phyloP scores from a whole-genome alignment of 106 monocot genomes.

The Dioscorea zingiberensis region DNA sequence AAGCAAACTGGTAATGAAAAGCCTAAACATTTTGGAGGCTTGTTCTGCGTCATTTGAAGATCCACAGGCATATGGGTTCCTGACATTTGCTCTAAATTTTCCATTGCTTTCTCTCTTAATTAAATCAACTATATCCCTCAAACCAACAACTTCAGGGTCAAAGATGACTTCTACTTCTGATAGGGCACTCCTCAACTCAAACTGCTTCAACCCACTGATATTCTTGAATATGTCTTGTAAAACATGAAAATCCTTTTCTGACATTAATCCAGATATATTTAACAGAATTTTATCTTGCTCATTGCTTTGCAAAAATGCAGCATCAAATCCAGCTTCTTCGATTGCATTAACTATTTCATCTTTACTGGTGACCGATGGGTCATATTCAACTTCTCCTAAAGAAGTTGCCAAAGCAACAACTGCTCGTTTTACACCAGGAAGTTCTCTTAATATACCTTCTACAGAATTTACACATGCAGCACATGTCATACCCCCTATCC shows the following conservation, averaged over 20 bases:
- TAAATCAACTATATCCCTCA: constrained; percentile 75
- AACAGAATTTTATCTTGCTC: constrained; percentile 75
- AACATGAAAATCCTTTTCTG: constrained; percentile 44
- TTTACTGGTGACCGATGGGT: constrained; percentile 65
- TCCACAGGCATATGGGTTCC: constrained; percentile 44
- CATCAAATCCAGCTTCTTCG: constrained; percentile 99
- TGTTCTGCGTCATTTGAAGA: constrained; percentile 58
- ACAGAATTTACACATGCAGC: constrained; percentile 96
- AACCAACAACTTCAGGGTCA: constrained; percentile 74
- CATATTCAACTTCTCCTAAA: constrained; percentile 84
- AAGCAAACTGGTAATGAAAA: constrained; percentile 73
- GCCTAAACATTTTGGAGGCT: constrained; percentile 74
- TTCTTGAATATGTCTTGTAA: constrained; percentile 54
- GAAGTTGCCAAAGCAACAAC: constrained; percentile 90
- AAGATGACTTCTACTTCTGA: constrained; percentile 72
- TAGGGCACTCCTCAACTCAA: constrained; percentile 31
- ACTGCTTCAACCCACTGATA: constrained; percentile 58
- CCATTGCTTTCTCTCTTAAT: constrained; percentile 56
- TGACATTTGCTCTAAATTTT: constrained; percentile 46
- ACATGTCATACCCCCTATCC: constrained; percentile 95
- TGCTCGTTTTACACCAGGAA: constrained; percentile 88
- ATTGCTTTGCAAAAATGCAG: constrained; percentile 70
- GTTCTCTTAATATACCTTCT: constrained; percentile 76
- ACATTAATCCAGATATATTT: constrained; percentile 33
- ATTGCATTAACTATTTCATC: constrained; percentile 83